These are phyloP conservation scores for Chalciporus sphaerocephalus DNA, from an alignment of 768 basidiomycete genomes.

Conservation along the genomic window DNA sequence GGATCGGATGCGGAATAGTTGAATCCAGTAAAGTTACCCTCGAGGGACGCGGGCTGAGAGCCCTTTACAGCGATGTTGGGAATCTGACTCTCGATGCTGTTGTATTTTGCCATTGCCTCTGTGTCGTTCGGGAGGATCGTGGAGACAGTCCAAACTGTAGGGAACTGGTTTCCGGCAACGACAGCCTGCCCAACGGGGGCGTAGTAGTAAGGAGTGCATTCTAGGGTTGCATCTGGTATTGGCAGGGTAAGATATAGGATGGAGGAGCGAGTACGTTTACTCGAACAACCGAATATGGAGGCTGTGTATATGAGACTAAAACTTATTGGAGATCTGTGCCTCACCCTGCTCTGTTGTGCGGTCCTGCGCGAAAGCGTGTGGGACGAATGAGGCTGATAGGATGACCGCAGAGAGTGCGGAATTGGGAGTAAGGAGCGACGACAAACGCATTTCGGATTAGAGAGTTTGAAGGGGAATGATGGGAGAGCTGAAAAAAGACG, in stretches of 20 bases:
- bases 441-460: constrained; percentile 11
- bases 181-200: constrained; percentile 31
- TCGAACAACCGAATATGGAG: too few species aligned
- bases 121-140: constrained; percentile 40
- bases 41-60: constrained; percentile 16
- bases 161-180: constrained; percentile 36
- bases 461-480: neutral
- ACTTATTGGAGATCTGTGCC: constrained; percentile 35
- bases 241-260: neutral
- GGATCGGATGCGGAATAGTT: constrained; percentile 43
- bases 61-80: constrained; percentile 47
- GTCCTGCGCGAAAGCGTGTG: constrained; percentile 20
- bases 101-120: constrained; percentile 42
- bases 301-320: too few species aligned
- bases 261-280: neutral
- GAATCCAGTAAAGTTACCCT: constrained; percentile 31
- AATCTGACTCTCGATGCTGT: constrained; percentile 38
- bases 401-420: neutral
- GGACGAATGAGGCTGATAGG: constrained; percentile 4
- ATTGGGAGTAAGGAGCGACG: constrained; percentile 14
- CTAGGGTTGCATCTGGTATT: constrained; percentile 30
- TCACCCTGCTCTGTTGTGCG: constrained; percentile 36
- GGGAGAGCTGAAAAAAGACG: too few species aligned
- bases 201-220: constrained; percentile 45
- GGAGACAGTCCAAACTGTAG: constrained; percentile 43